These are phyloP conservation scores for Friedmanniomyces simplex DNA, from an alignment of 495 filamentous ascomycete species.

Conservation along the genomic window DNA sequence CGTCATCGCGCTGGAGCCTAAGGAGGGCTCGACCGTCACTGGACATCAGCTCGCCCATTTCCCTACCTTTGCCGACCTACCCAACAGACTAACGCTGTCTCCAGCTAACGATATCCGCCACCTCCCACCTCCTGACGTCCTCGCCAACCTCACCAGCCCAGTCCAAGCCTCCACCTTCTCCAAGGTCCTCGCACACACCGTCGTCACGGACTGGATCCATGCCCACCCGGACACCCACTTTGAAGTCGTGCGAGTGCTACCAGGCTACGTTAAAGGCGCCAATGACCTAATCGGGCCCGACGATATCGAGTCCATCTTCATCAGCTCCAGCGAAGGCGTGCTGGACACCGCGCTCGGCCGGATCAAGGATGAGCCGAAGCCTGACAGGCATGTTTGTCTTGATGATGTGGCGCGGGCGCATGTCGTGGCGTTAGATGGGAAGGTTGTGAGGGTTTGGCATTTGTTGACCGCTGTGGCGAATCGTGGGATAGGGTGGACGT, in stretches of 20 bases:
- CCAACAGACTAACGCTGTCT: neutral
- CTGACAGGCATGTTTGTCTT: neutral
- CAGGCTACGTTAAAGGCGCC: conserved; percentile 25
- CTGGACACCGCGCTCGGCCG: neutral
- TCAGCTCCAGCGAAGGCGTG: neutral
- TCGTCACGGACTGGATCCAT: conserved; percentile 34
- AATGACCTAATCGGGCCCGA: neutral
- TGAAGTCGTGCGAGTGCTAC: conserved; percentile 39
- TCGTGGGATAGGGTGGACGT: neutral
- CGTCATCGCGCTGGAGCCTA: conserved; percentile 22
- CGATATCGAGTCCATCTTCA: neutral
- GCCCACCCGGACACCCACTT: conserved; percentile 30
- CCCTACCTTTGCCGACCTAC: neutral
- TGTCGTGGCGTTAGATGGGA: neutral
- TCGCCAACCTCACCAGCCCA: neutral
- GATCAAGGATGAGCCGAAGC: neutral
- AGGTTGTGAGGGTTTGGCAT: neutral
- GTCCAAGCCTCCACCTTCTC: conserved; percentile 29
- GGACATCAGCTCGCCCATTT: conserved; percentile 26
- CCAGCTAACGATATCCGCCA: neutral
- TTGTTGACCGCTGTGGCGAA: neutral
- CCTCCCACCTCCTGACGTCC: neutral
- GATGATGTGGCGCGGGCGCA: neutral
- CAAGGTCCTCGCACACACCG: conserved; percentile 32
- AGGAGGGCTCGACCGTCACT: conserved; percentile 30